A percentile compares a stretch with the other conserved stretches of the same genome.
Conservation (phyloP, 1,139 yeast species). For the Lodderomyces metapsilosis region DNA sequence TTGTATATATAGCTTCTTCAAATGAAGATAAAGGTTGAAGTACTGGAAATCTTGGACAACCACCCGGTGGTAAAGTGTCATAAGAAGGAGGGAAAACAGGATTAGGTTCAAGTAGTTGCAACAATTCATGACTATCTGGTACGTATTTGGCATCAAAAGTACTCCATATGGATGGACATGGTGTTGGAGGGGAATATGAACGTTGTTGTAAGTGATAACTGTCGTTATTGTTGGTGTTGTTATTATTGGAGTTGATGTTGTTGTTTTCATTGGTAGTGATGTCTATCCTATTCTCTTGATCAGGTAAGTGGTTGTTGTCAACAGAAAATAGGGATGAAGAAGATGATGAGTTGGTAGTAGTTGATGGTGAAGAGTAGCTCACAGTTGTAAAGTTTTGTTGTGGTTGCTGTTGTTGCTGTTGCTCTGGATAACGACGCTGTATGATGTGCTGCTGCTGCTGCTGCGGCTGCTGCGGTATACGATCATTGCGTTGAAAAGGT, state of each 20-base stretch:
- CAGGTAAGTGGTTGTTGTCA: conserved; percentile 1
- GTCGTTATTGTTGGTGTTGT: conserved; percentile 3
- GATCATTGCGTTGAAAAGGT: too few species aligned
- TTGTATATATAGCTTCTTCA: background rate
- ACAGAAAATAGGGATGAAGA: conserved; percentile 5
- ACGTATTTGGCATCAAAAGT: background rate
- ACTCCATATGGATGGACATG: conserved; percentile 7
- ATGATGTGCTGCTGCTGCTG: too few species aligned
- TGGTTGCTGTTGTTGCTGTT: too few species aligned
- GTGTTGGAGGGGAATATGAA: conserved; percentile 14
- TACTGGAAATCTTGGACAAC: conserved; percentile 53
- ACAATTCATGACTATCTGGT: conserved; percentile 19
- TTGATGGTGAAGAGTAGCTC: background rate
- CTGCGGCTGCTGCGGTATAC: too few species aligned
- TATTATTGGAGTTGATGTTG: background rate
- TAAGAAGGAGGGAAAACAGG: conserved; percentile 55
- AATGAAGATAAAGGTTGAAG: conserved; percentile 9
- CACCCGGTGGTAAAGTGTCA: conserved; percentile 44
- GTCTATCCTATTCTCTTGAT: background rate
- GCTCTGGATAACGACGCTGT: too few species aligned
- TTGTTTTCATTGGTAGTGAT: background rate
- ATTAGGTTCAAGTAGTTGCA: conserved; percentile 46
- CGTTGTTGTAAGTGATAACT: conserved; percentile 10
- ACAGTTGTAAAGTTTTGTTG: too few species aligned
- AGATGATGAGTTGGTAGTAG: conserved; percentile 6